phyloP scores from a whole-genome alignment of 306 rosid genomes.

The Quercus variabilis region DNA sequence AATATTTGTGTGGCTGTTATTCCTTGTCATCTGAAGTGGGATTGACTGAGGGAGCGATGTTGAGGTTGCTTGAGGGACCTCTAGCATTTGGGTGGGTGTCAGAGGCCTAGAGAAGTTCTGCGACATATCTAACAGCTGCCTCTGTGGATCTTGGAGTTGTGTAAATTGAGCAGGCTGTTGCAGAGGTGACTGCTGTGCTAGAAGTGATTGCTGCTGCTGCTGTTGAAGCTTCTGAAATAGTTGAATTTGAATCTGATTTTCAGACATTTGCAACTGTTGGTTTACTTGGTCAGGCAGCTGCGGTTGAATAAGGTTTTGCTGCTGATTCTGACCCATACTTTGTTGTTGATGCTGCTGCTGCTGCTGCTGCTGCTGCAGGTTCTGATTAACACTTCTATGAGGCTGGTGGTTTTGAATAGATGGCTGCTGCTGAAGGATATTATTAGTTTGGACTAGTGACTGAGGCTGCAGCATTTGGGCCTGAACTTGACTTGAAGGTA shows the following conservation, averaged over 20 bases:
- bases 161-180: slow-evolving; percentile 59
- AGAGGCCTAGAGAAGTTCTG: slow-evolving; percentile 56
- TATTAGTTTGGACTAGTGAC: slow-evolving; percentile 42
- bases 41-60: slow-evolving; percentile 41
- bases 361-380: slow-evolving; percentile 50
- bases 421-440: slow-evolving; percentile 62
- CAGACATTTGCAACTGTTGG: slow-evolving; percentile 70
- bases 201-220: slow-evolving; percentile 47
- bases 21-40: slow-evolving; percentile 51
- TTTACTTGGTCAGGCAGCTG: slow-evolving; percentile 55
- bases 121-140: slow-evolving; percentile 56
- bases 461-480: slow-evolving; percentile 71
- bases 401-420: slow-evolving; percentile 59
- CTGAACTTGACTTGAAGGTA: slow-evolving; percentile 60
- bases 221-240: slow-evolving; percentile 70
- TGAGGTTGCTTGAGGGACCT: slow-evolving; percentile 45
- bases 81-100: slow-evolving; percentile 51
- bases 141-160: slow-evolving; percentile 77
- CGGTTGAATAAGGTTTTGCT: slow-evolving; percentile 49
- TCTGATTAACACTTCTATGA: slow-evolving; percentile 61
- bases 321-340: slow-evolving; percentile 56
- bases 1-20: slow-evolving; percentile 37
- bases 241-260: slow-evolving; percentile 64
- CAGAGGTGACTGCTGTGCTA: slow-evolving; percentile 63
- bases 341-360: slow-evolving; percentile 52